Base-by-base conservation (phyloP, 2,329 filamentous ascomycete species). In the Penicillium sp. region DNA sequence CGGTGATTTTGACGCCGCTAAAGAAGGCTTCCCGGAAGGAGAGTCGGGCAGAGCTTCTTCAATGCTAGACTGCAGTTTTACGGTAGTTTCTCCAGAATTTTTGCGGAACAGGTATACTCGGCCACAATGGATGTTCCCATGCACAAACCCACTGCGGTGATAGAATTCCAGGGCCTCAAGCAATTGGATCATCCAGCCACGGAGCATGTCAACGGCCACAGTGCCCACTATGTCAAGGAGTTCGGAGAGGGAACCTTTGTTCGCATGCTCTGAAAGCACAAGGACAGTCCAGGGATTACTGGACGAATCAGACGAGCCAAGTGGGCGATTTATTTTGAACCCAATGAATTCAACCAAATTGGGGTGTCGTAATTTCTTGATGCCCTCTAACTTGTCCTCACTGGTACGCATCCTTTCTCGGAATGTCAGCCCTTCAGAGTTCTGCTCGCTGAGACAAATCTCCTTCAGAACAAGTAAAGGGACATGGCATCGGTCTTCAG, bases 161-260 rank as follows among this genome's bases (percentile, higher is more conserved):
- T 95, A 82, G 66, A 87, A 95, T 50, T 89, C 87, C 25, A 99
- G 75, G 0, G 86, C 93, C 71, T 96, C 89, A 22, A 99, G 80
- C 14, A 99, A 77, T 62, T 95, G 89, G 51, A 91, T 83, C n/a
- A 89, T 93, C 86, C 90, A 97, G 19, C 88, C 84, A 45, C 90
- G 86, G 37, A 91, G 84, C 65, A 86, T 91, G 55, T 82, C 81
- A 43, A 88, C 80, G 35, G 86, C 81, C 42, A 96, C 74, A 27
- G 80, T 80, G 4, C 87, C 89, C 35, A 89, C 83, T 52, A 92
- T 80, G 49, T 92, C 86, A 27, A 99, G 77, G 16, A 95, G 77
- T 60, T 95, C 89, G 25, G 86, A 82, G 12, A 99, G 73, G 0
- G 91, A 88, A 0, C 89, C 90, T 66, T 88, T 90, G 44, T 89